phyloP scores from a whole-genome alignment of 208 protist genomes.

The Trypanosomatidae sp. region DNA sequence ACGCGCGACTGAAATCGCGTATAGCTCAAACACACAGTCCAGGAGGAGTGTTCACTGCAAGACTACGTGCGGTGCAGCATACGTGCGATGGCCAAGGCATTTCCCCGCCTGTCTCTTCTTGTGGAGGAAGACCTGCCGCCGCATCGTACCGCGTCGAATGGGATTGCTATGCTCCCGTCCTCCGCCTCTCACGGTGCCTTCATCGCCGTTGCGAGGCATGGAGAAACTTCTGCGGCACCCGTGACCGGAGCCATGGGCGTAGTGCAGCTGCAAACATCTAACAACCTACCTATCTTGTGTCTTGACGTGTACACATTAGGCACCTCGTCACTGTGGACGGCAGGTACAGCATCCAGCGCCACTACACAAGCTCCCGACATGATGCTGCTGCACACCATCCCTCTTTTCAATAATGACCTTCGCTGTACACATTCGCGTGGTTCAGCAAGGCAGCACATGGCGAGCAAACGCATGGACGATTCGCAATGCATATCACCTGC shows the following conservation, averaged over 20 bases:
- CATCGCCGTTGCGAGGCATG: neutral
- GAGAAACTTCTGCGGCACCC: neutral
- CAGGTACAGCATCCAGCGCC: neutral
- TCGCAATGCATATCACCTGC: neutral
- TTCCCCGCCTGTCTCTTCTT: slow-evolving; percentile 17
- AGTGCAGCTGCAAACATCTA: neutral
- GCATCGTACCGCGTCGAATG: slow-evolving; percentile 7
- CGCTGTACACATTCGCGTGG: neutral
- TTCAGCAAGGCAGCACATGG: neutral
- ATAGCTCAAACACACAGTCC: neutral
- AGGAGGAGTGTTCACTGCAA: neutral
- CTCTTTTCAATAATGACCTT: slow-evolving; percentile 4
- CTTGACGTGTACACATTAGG: neutral
- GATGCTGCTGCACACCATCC: slow-evolving; percentile 24
- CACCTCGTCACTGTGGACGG: neutral
- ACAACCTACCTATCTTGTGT: neutral
- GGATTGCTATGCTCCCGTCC: slow-evolving; percentile 8
- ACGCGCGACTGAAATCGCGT: neutral
- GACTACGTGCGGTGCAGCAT: neutral
- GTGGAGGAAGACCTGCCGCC: slow-evolving; percentile 4
- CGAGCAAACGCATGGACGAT: neutral
- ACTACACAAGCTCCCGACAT: slow-evolving; percentile 16
- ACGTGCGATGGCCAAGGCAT: neutral
- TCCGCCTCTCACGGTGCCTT: slow-evolving; percentile 6
- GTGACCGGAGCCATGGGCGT: neutral